Evolutionary conservation across 306 rosid genomes (phyloP).

Genomic region (Ochetophila trinervis): DNA sequence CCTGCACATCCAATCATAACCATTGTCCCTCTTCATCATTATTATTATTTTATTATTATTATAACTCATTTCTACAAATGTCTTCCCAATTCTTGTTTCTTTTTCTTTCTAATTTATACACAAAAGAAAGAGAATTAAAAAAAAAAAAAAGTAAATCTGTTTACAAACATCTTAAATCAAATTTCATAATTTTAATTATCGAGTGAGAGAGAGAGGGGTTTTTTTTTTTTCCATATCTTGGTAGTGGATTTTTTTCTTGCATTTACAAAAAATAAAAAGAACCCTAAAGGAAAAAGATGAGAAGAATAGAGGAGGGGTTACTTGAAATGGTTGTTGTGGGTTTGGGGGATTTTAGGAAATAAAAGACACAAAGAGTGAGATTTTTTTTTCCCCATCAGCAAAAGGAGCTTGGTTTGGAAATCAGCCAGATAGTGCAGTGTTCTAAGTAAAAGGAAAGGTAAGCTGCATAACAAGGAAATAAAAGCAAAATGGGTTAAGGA

Average conservation of each 20-base stretch:
- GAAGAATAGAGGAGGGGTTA: not conserved
- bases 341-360: constrained; percentile 14
- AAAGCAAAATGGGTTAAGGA: constrained; percentile 40
- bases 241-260: too few species aligned
- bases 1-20: constrained; percentile 40
- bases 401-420: constrained; percentile 21
- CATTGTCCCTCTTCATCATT: not conserved
- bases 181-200: too few species aligned
- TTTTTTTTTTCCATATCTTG: too few species aligned
- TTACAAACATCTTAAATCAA: too few species aligned
- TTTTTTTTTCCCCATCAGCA: constrained; percentile 15
- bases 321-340: constrained; percentile 3
- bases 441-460: constrained; percentile 36
- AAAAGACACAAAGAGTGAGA: not conserved
- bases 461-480: constrained; percentile 23
- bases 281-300: not conserved
- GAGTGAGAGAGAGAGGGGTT: too few species aligned
- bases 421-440: constrained; percentile 24
- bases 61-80: too few species aligned
- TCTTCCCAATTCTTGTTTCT: not conserved
- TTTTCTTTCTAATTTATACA: not conserved
- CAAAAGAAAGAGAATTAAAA: not conserved
- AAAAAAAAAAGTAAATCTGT: too few species aligned
- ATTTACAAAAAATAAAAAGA: not conserved
- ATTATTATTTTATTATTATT: too few species aligned